Evolutionary conservation across 805 yeast species (phyloP).

Genomic region (Schwanniomyces sp.): DNA sequence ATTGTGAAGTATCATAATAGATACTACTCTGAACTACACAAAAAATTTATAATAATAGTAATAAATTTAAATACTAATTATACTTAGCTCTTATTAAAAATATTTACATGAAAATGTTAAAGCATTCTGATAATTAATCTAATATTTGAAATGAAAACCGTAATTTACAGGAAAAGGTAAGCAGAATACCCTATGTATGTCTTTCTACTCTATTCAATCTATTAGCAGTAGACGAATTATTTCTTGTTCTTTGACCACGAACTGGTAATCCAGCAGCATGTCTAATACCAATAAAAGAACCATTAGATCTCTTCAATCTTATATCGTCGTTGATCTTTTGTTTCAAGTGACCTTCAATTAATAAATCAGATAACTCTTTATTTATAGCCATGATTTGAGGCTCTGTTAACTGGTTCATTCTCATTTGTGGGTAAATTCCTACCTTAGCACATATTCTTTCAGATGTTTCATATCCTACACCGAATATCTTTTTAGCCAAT

Average conservation of each 20-base stretch:
- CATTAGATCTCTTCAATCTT: conserved; percentile 72
- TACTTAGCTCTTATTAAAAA: not conserved
- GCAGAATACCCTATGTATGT: conserved; percentile 10
- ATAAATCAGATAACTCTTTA: conserved; percentile 79
- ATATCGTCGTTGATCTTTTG: conserved; percentile 79
- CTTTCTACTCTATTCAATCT: conserved; percentile 78
- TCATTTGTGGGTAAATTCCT: conserved; percentile 90
- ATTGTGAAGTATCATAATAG: too few species aligned
- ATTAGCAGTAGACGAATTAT: conserved; percentile 88
- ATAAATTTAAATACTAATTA: not conserved
- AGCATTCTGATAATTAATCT: not conserved
- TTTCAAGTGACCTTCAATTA: conserved; percentile 77
- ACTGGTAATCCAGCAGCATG: conserved; percentile 72
- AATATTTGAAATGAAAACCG: not conserved
- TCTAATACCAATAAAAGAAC: conserved; percentile 85
- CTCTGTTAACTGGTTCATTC: conserved; percentile 90
- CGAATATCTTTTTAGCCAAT: conserved; percentile 78
- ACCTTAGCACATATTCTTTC: conserved; percentile 78
- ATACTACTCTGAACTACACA: too few species aligned
- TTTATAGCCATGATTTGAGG: conserved; percentile 83
- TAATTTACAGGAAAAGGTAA: not conserved
- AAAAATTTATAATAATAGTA: too few species aligned
- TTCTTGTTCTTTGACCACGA: conserved; percentile 87
- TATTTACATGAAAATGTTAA: not conserved
- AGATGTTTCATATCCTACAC: conserved; percentile 78